These are phyloP conservation scores for Canavalia gladiata DNA, from an alignment of 306 rosid genomes.

Conservation along the genomic window DNA sequence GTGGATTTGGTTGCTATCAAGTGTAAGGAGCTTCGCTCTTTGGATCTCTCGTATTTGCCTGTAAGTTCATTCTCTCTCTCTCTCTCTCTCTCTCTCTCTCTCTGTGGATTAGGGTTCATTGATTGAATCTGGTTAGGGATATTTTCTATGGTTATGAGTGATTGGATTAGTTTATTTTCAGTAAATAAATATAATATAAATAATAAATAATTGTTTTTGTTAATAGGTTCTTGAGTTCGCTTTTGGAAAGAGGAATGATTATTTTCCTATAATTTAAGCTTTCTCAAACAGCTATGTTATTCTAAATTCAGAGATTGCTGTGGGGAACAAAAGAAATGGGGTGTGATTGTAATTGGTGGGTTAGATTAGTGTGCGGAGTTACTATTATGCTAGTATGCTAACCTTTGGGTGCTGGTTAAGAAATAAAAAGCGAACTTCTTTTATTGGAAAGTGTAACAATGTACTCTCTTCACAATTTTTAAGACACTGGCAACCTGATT, in stretches of 20 bases:
- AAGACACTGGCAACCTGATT: too few relatives aligned
- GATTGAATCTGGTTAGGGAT: background rate
- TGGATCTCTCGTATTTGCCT: constrained; percentile 92
- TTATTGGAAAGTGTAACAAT: too few relatives aligned
- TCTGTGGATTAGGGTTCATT: background rate
- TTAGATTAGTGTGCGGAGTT: background rate
- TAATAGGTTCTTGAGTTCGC: background rate
- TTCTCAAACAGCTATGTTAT: background rate
- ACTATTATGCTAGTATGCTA: background rate
- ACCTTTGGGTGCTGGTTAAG: too few relatives aligned
- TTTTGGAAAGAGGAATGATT: background rate
- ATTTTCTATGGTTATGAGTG: background rate
- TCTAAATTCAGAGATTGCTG: constrained; percentile 32
- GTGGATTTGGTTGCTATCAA: constrained; percentile 85
- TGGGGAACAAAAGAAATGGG: background rate
- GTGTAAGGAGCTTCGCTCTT: constrained; percentile 68
- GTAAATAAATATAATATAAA: background rate
- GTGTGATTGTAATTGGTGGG: background rate
- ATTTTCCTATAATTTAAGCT: background rate
- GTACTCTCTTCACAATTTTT: too few relatives aligned
- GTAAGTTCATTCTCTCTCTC: constrained; percentile 48
- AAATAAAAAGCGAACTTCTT: too few relatives aligned
- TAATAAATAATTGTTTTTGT: background rate
- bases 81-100: background rate
- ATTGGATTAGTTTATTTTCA: background rate